Conservation (phyloP, 2,329 filamentous ascomycete species). For the Chaetomium sp. region DNA sequence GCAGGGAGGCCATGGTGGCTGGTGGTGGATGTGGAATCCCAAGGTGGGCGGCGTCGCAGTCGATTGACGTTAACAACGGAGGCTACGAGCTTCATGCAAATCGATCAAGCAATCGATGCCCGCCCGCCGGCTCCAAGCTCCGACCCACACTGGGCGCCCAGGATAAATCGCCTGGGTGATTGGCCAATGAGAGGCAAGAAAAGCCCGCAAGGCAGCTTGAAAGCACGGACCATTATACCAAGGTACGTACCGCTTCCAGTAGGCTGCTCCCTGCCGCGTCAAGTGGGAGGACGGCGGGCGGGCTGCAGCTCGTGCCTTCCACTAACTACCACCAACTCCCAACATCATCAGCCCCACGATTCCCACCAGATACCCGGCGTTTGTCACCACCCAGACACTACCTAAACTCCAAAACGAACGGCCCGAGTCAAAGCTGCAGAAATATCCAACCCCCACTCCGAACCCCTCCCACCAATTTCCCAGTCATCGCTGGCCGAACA, state of each 20-base stretch:
- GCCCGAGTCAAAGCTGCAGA: not conserved
- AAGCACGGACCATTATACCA: constrained; percentile 3
- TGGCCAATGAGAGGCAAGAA: constrained; percentile 29
- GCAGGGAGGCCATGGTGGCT: constrained; percentile 58
- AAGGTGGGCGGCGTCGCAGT: constrained; percentile 37
- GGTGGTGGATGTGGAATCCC: constrained; percentile 35
- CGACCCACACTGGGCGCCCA: constrained; percentile 26
- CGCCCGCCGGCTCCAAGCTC: constrained; percentile 31
- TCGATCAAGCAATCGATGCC: constrained; percentile 19
- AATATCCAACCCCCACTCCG: not conserved
- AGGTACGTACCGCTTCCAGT: constrained; percentile 33
- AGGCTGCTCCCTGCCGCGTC: constrained; percentile 50
- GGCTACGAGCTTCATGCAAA: constrained; percentile 32
- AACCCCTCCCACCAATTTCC: not conserved
- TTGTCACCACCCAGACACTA: not conserved
- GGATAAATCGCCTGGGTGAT: not conserved
- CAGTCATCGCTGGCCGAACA: constrained; percentile 41
- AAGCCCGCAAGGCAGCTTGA: constrained; percentile 9
- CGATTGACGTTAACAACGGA: constrained; percentile 37
- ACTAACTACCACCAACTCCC: constrained; percentile 26
- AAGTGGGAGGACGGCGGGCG: constrained; percentile 26
- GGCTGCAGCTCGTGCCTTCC: constrained; percentile 13
- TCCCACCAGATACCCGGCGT: constrained; percentile 13
- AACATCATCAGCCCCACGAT: constrained; percentile 20
- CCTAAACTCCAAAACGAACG: not conserved